These are phyloP conservation scores for Fusarium decemcellulare DNA, from an alignment of 2,329 filamentous ascomycete genomes.

Conservation along the genomic window DNA sequence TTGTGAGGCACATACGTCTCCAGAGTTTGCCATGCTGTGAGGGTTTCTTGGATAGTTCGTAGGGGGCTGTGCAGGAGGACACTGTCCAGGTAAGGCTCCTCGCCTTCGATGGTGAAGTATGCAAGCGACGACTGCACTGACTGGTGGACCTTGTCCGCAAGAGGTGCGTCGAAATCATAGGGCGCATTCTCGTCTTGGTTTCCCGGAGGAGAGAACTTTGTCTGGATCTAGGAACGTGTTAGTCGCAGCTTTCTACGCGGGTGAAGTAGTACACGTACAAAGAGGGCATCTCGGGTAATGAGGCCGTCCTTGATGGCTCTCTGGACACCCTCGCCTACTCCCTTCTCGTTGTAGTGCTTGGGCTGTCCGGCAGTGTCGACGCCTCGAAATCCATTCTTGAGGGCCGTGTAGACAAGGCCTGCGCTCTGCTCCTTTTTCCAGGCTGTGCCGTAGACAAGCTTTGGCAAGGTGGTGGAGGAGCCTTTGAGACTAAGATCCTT, in stretches of 20 bases:
- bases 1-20: constrained; percentile 75
- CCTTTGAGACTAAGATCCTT: constrained; percentile 52
- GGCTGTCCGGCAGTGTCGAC: constrained; percentile 87
- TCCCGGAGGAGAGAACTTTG: constrained; percentile 80
- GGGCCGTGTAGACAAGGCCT: constrained; percentile 76
- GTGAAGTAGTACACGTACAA: constrained; percentile 61
- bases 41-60: constrained; percentile 60
- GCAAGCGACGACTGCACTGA: constrained; percentile 77
- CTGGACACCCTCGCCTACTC: constrained; percentile 77
- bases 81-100: constrained; percentile 74
- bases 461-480: constrained; percentile 59
- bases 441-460: constrained; percentile 83
- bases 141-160: constrained; percentile 75
- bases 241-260: background rate
- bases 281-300: constrained; percentile 71
- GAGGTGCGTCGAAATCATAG: constrained; percentile 70
- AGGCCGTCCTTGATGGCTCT: constrained; percentile 71
- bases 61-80: constrained; percentile 79
- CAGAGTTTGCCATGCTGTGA: constrained; percentile 76
- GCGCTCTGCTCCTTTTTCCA: constrained; percentile 83
- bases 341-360: constrained; percentile 81
- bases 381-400: constrained; percentile 78
- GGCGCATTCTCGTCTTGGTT: constrained; percentile 75
- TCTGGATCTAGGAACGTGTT: constrained; percentile 72
- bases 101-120: constrained; percentile 67